phyloP scores from a whole-genome alignment of 2,329 filamentous ascomycete species.

The Boeremia exigua region DNA sequence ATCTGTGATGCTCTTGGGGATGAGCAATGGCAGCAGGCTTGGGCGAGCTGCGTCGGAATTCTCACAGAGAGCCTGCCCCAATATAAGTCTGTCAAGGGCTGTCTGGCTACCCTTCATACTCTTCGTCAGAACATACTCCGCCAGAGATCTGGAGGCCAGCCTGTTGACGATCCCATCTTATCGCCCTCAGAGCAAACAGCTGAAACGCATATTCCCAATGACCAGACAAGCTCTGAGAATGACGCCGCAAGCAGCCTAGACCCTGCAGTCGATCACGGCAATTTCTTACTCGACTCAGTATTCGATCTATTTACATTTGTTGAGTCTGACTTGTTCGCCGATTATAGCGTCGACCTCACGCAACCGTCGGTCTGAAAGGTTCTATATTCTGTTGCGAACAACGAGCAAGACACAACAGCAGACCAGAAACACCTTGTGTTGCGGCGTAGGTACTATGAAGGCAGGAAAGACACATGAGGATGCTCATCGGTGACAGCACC shows the following conservation, averaged over 20 bases:
- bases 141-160: background rate
- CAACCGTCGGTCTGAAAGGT: background rate
- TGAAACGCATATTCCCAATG: background rate
- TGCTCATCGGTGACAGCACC: too few relatives aligned
- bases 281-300: background rate
- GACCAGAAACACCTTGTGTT: background rate
- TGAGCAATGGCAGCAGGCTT: conserved; percentile 3
- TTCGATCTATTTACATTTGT: conserved; percentile 9
- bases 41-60: background rate
- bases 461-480: too few relatives aligned
- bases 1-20: conserved; percentile 2
- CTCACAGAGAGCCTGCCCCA: conserved; percentile 7
- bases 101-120: conserved; percentile 5
- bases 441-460: too few relatives aligned
- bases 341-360: conserved; percentile 2
- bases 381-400: too few relatives aligned
- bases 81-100: conserved; percentile 8
- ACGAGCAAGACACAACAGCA: background rate
- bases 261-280: background rate
- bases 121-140: conserved; percentile 5
- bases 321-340: background rate
- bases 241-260: too few relatives aligned
- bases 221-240: background rate
- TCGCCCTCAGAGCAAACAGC: background rate
- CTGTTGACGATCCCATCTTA: background rate